phyloP scores from a whole-genome alignment of 2,329 filamentous ascomycete genomes.

The Beauveria pseudobassiana region DNA sequence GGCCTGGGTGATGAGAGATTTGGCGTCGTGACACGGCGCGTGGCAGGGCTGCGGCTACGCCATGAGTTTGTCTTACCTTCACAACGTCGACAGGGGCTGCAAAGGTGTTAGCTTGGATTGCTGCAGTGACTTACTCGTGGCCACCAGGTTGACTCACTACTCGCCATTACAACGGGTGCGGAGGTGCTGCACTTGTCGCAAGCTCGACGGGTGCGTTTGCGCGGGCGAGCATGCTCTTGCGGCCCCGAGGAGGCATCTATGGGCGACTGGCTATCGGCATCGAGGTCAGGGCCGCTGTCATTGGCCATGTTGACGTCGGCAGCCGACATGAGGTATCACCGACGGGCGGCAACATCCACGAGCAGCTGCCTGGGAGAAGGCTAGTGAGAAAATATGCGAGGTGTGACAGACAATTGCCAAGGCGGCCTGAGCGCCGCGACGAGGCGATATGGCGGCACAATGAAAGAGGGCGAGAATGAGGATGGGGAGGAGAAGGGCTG shows the following conservation, averaged over 20 bases:
- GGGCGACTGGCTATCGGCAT: constrained; percentile 14
- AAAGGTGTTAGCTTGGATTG: not conserved
- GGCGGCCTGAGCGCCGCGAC: not conserved
- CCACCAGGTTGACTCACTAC: constrained; percentile 25
- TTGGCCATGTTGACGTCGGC: not conserved
- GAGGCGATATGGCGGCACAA: not conserved
- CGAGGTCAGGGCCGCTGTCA: not conserved
- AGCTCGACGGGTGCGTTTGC: constrained; percentile 23
- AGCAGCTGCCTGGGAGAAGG: not conserved
- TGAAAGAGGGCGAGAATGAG: no score
- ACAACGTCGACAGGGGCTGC: constrained; percentile 26
- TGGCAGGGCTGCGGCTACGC: not conserved
- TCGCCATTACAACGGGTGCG: constrained; percentile 36
- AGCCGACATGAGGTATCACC: not conserved
- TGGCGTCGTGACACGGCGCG: not conserved
- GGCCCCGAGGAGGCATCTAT: constrained; percentile 4
- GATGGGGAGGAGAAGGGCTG: not conserved
- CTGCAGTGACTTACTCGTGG: not conserved
- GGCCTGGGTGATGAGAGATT: not conserved
- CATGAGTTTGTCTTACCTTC: constrained; percentile 22
- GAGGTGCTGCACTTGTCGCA: constrained; percentile 30
- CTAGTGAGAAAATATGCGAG: not conserved
- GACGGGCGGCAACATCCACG: not conserved
- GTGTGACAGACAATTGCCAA: not conserved
- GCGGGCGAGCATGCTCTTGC: constrained; percentile 18